These are phyloP conservation scores for Dactylellina leptospora DNA, from an alignment of 2,329 filamentous ascomycete genomes.

Conservation along the genomic window DNA sequence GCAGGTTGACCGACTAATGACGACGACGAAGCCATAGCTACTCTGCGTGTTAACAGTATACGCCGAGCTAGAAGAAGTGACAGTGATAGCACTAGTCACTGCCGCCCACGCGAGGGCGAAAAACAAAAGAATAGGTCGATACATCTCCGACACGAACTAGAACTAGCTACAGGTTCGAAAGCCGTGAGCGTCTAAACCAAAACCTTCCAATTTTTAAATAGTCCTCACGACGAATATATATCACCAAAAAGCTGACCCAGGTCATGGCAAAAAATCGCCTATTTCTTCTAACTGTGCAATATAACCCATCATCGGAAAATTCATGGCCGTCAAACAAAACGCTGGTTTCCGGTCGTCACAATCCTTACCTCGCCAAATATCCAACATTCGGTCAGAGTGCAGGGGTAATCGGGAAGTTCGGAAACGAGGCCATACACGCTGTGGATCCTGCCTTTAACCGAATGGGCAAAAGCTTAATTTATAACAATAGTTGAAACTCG, in stretches of 20 bases:
- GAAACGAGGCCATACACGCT: conserved; percentile 3
- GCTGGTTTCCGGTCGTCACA: background rate
- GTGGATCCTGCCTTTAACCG: background rate
- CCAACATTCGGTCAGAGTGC: conserved; percentile 6
- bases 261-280: background rate
- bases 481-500: conserved; percentile 6
- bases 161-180: too few species aligned
- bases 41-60: conserved; percentile 25
- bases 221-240: too few species aligned
- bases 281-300: too few species aligned
- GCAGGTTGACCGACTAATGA: conserved; percentile 66
- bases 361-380: conserved; percentile 3
- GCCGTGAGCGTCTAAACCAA: background rate
- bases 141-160: background rate
- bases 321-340: background rate
- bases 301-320: conserved; percentile 13
- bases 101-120: conserved; percentile 12
- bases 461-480: conserved; percentile 15
- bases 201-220: too few species aligned
- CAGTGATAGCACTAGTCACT: conserved; percentile 10
- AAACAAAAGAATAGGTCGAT: background rate
- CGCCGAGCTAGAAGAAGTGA: conserved; percentile 5
- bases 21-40: conserved; percentile 18
- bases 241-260: too few species aligned
- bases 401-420: conserved; percentile 28